phyloP scores from a whole-genome alignment of 148 eudicot species.

The Vaccinium darrowii region DNA sequence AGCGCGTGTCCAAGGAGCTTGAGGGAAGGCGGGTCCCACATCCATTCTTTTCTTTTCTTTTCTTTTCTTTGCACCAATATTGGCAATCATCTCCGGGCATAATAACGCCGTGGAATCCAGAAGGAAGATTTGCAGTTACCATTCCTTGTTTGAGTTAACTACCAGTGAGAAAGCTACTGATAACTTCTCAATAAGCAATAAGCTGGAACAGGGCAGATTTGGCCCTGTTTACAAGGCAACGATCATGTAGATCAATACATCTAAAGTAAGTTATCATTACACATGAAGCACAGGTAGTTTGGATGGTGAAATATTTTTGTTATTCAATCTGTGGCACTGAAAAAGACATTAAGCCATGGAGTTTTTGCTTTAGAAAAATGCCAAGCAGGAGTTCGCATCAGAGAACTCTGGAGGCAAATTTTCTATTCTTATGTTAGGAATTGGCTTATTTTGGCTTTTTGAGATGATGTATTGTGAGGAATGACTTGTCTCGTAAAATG shows the following conservation, averaged over 20 bases:
- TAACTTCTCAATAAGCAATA: conserved; percentile 15
- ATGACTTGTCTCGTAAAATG: no score
- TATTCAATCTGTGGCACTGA: background rate
- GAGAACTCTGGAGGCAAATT: background rate
- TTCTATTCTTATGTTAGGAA: no score
- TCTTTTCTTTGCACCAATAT: background rate
- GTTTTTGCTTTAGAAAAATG: background rate
- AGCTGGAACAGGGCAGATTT: conserved; percentile 29
- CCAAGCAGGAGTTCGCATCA: background rate
- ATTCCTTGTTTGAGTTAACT: conserved; percentile 9
- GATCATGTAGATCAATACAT: background rate
- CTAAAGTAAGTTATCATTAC: background rate
- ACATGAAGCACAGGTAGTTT: background rate
- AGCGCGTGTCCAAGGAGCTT: no score
- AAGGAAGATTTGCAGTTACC: conserved; percentile 25
- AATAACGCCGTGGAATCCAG: background rate
- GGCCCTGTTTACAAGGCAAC: conserved; percentile 30
- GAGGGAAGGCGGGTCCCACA: no score
- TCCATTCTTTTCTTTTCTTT: background rate
- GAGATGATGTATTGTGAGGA: no score
- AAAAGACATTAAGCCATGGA: background rate
- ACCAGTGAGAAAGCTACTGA: conserved; percentile 16
- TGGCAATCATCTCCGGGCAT: background rate
- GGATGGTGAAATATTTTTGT: background rate
- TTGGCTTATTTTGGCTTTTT: no score